phyloP scores from a whole-genome alignment of 805 yeast genomes.

The Metschnikowia amazonensis region DNA sequence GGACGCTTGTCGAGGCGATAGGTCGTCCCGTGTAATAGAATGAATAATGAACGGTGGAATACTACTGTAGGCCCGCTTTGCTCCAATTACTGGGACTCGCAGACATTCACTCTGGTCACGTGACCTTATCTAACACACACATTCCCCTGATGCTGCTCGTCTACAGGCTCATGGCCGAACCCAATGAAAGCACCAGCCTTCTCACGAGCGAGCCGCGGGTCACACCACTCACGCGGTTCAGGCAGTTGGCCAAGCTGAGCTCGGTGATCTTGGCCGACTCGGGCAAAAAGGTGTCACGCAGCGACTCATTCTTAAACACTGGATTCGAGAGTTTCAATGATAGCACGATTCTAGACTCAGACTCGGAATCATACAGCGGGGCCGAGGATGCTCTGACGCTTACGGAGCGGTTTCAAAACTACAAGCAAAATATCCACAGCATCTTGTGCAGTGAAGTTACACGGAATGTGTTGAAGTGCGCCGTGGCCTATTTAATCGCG shows the following conservation, averaged over 20 bases:
- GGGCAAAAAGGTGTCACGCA: conserved; percentile 37
- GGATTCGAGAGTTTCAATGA: conserved; percentile 24
- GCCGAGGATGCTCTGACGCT: background rate
- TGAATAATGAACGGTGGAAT: background rate
- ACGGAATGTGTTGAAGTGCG: conserved; percentile 53
- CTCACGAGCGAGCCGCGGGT: conserved; percentile 3
- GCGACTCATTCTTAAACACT: conserved; percentile 26
- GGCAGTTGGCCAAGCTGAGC: conserved; percentile 20
- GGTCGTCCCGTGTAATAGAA: background rate
- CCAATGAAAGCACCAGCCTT: conserved; percentile 4
- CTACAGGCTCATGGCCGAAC: background rate
- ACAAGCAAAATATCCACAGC: background rate
- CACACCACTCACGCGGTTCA: background rate
- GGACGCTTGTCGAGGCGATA: background rate
- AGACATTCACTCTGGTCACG: no score
- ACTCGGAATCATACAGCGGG: conserved; percentile 9
- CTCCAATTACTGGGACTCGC: no score
- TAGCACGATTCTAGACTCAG: conserved; percentile 16
- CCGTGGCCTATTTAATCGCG: conserved; percentile 70
- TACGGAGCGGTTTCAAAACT: background rate
- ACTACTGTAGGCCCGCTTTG: no score
- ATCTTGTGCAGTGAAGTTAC: conserved; percentile 11
- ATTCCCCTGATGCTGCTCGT: background rate
- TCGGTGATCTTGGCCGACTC: conserved; percentile 39
- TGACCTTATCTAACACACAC: background rate